Base-by-base conservation (phyloP, 495 filamentous ascomycete species). In the Chaetomium cochliodes region DNA sequence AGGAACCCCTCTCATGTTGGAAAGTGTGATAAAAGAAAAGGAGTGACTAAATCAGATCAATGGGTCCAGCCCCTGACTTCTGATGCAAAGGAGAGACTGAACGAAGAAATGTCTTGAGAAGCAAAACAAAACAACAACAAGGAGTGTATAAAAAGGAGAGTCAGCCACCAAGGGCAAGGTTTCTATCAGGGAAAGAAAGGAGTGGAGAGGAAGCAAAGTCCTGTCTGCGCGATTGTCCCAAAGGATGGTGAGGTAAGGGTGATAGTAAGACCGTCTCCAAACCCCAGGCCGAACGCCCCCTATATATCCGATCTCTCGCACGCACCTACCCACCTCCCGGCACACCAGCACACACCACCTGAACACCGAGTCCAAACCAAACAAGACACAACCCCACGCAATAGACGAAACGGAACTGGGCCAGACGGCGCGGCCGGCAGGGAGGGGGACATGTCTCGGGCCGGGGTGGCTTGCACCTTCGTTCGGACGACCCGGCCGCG, bases 1-100 rank as follows among this genome's bases (percentile, higher is more conserved):
- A 1, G 5, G 30, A 22, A 59, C 47, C 15, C 55, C 60, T n/a
- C 54, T 54, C 65, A 67, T 67, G 15, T 60, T 67, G 56, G 15
- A 23, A 30, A 9, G 37, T n/a, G 16, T 67, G 16, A 60, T 63
- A 49, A 16, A 12, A 51, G 25, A 60, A 60, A 54, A 39, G 44
- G 54, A 58, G 30, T 39, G 42, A 52, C 62, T 64, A 49, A n/a
- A 25, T 53, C 46, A 41, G 46, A 25, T 49, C 44, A 49, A 59
- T 41, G 49, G 58, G 50, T n/a, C 50, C 46, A 64, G 62, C 62
- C 53, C n/a, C 62, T 64, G 46, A 39, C 28, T 33, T 49, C 42
- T 49, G 41, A 37, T 33, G 42, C 23, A 49, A 49, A 18, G 42
- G 30, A 52, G 57, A 50, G 30, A 57, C 33, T 41, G 54, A 57